Percentiles rank a stretch among this genome's conserved stretches.
Conservation (phyloP, 2,329 filamentous ascomycete genomes). For the Camillea tinctor region DNA sequence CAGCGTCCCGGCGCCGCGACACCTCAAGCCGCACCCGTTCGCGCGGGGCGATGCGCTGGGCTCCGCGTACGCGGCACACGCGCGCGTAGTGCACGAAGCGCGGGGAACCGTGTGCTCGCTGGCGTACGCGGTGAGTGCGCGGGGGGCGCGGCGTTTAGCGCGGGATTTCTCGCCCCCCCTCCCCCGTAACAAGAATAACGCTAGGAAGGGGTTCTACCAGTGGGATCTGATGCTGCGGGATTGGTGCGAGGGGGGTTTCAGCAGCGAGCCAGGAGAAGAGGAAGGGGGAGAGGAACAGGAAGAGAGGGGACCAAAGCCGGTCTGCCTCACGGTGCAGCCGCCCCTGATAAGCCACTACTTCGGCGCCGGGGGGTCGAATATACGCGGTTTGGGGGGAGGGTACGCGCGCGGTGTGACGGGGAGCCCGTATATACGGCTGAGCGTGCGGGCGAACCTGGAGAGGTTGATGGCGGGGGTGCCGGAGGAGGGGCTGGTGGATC, state of each 20-base stretch:
- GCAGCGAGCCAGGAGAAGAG: background rate
- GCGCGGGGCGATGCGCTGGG: conserved; percentile 19
- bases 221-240: conserved; percentile 29
- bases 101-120: conserved; percentile 35
- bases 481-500: conserved; percentile 21
- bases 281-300: background rate
- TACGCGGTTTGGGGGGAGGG: conserved; percentile 26
- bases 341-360: conserved; percentile 28
- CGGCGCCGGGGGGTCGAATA: conserved; percentile 19
- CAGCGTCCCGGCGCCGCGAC: conserved; percentile 25
- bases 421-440: conserved; percentile 26
- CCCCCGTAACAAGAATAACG: background rate
- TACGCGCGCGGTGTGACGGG: conserved; percentile 18
- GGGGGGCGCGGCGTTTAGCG: conserved; percentile 38
- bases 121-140: conserved; percentile 38
- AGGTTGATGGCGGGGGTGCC: conserved; percentile 11
- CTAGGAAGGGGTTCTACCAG: conserved; percentile 21
- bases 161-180: conserved; percentile 27
- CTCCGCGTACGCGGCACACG: conserved; percentile 33
- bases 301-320: background rate
- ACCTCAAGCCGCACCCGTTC: conserved; percentile 28
- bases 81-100: conserved; percentile 35
- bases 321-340: conserved; percentile 29
- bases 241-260: conserved; percentile 24
- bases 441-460: conserved; percentile 24